phyloP scores from a whole-genome alignment of 2,329 filamentous ascomycete genomes.

The Paraphaeosphaeria minitans region DNA sequence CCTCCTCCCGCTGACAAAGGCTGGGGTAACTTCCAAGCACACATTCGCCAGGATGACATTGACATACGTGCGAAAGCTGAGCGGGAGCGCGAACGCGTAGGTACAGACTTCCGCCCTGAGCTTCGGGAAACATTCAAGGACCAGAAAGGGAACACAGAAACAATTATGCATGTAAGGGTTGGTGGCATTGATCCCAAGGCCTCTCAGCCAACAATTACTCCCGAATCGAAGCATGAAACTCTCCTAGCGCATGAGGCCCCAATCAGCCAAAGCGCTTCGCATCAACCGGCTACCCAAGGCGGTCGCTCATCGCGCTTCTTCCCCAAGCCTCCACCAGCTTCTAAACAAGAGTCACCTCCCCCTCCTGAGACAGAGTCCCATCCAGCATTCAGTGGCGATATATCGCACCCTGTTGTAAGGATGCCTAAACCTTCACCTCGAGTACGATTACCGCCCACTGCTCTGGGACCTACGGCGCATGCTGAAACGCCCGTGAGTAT shows the following conservation, averaged over 20 bases:
- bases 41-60: constrained; percentile 39
- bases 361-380: constrained; percentile 76
- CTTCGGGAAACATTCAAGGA: constrained; percentile 42
- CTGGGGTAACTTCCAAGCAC: constrained; percentile 40
- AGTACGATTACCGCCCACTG: constrained; percentile 76
- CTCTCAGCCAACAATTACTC: constrained; percentile 13
- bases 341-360: constrained; percentile 48
- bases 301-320: constrained; percentile 47
- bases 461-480: constrained; percentile 43
- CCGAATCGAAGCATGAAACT: constrained; percentile 36
- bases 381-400: constrained; percentile 73
- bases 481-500: constrained; percentile 48
- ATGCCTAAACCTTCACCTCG: constrained; percentile 73
- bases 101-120: constrained; percentile 38
- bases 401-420: constrained; percentile 68
- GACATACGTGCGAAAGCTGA: constrained; percentile 29
- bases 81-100: constrained; percentile 35
- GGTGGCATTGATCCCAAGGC: constrained; percentile 25
- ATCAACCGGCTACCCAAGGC: constrained; percentile 32
- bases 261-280: constrained; percentile 26
- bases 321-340: constrained; percentile 34
- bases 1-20: constrained; percentile 34
- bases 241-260: constrained; percentile 32
- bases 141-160: constrained; percentile 35
- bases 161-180: constrained; percentile 34